Evolutionary conservation across 2,329 filamentous ascomycete genomes (phyloP), one percentile per base, ranked within the genome.

Genomic region (Colletotrichum sp.): DNA sequence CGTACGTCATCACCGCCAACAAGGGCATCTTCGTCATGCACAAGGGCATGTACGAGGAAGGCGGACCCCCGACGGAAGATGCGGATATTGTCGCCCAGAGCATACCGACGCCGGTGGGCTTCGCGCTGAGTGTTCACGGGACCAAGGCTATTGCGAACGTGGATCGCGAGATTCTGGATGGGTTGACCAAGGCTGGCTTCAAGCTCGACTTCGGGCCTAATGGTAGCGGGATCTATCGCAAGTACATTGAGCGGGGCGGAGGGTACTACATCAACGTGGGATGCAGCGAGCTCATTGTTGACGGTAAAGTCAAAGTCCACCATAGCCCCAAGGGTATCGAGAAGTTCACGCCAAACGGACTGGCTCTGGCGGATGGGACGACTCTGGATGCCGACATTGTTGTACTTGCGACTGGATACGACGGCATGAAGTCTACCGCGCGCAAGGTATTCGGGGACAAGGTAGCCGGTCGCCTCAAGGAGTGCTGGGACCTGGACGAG

Each of bases 211-310:
- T 81, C 1, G 92, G 92, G 0, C 89, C 90, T 0, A 88, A 92
- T 69, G 88, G 86, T 1, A 85, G 88, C 0, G 92, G 93, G 0
- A 85, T 94, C 5, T 87, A 91, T 72, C 83, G 90, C 69, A 93
- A 93, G 81, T 94, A 93, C 80, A 87, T 93, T 77, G 91, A 92
- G 78, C 88, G 91, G 4, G 92, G 92, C 2, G 93, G 93, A 1
- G 93, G 93, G 0, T 94, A 94, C 80, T 94, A 94, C 83, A 93
- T 94, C 77, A 92, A 95, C 76, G 92, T 94, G 2, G 93, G 93
- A 0, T 90, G 89, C 0, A 90, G 90, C 0, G 83, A 90, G 79
- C 86, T 94, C 28, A 93, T 95, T 74, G 86, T 87, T 3, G 90
- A 93, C 15, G 92, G 92, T 1, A 91, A 91, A 80, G 91, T 95